Evolutionary conservation across 768 basidiomycete genomes (phyloP).

Genomic region (Boletellus sp.): DNA sequence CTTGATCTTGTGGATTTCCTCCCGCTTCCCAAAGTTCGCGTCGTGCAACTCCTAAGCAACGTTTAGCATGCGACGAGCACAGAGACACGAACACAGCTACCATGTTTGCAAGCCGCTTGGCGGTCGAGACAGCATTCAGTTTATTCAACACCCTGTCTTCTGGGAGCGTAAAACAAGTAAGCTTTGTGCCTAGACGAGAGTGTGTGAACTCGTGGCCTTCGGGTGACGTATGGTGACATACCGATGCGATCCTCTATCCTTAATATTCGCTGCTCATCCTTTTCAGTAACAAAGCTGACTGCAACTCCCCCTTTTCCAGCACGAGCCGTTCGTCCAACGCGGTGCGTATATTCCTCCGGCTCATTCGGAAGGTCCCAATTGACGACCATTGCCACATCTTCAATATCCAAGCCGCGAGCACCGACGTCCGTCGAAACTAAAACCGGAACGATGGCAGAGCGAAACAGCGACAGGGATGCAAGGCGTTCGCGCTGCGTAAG

Average conservation of each 20-base stretch:
- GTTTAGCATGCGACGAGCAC: conserved; percentile 2
- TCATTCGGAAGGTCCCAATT: conserved; percentile 95
- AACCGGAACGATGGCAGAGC: conserved; percentile 82
- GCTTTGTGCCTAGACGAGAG: conserved; percentile 54
- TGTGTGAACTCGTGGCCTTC: background rate
- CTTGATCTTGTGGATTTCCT: conserved; percentile 78
- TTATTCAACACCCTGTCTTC: conserved; percentile 82
- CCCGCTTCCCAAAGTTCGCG: conserved; percentile 84
- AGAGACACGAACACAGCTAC: conserved; percentile 36
- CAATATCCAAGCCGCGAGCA: conserved; percentile 92
- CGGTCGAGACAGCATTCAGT: conserved; percentile 86
- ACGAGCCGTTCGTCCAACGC: conserved; percentile 91
- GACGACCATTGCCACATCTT: conserved; percentile 91
- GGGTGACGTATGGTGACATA: conserved; percentile 38
- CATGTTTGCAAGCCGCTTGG: conserved; percentile 92
- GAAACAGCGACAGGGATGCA: conserved; percentile 79
- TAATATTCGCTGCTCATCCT: conserved; percentile 80
- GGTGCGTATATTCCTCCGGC: conserved; percentile 93
- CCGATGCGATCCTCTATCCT: conserved; percentile 84
- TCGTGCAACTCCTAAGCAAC: conserved; percentile 73
- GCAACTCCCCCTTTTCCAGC: conserved; percentile 87
- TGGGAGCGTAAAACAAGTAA: conserved; percentile 70
- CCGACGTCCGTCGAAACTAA: conserved; percentile 95
- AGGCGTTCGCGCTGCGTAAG: conserved; percentile 90
- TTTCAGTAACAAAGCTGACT: conserved; percentile 92